These are phyloP conservation scores for Aspergillus homomorphus DNA, from an alignment of 495 filamentous ascomycete genomes.

Conservation along the genomic window DNA sequence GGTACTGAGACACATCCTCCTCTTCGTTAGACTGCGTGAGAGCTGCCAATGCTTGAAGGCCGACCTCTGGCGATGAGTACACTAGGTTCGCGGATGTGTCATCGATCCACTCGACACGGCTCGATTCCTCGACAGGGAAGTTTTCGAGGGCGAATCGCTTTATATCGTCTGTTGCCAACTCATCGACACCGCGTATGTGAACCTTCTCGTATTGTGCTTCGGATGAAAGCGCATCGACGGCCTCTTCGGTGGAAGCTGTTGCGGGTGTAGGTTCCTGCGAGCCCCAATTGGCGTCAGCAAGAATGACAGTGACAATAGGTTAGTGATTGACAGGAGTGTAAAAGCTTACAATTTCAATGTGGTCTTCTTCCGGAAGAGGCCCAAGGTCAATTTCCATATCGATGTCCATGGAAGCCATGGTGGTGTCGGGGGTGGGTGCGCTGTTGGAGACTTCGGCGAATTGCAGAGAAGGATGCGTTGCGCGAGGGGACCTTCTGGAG, in stretches of 20 bases:
- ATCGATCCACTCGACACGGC: conserved; percentile 88
- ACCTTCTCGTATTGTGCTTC: conserved; percentile 59
- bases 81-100: conserved; percentile 85
- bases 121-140: conserved; percentile 50
- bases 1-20: conserved; percentile 38
- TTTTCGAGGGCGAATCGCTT: conserved; percentile 65
- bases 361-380: conserved; percentile 39
- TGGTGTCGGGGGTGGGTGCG: conserved; percentile 12
- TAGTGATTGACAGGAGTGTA: not conserved
- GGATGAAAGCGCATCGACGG: conserved; percentile 26
- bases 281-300: conserved; percentile 3
- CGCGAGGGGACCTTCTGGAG: conserved; percentile 22
- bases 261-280: conserved; percentile 24
- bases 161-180: conserved; percentile 73
- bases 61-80: conserved; percentile 68
- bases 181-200: conserved; percentile 78
- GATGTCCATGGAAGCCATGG: conserved; percentile 62
- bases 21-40: conserved; percentile 48
- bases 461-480: conserved; percentile 19
- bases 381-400: conserved; percentile 74
- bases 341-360: conserved; percentile 34
- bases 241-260: conserved; percentile 16
- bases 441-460: conserved; percentile 1
- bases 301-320: not conserved
- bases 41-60: conserved; percentile 65